Conservation (phyloP, 176 grass and related monocot species). For the Eragrostis nindensis region DNA sequence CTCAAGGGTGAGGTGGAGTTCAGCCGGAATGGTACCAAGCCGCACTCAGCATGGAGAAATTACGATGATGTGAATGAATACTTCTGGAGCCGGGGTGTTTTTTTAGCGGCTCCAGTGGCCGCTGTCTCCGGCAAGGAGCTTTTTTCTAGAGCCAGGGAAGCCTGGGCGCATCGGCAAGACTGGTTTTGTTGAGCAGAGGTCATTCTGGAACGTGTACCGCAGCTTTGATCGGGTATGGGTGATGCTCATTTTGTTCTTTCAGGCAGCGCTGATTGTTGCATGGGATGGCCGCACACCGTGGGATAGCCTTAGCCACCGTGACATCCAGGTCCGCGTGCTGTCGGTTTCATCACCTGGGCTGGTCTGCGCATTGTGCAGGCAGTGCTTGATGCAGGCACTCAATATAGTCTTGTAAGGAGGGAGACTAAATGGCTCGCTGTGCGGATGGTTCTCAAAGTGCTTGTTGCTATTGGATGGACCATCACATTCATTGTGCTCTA, state of each 20-base stretch:
- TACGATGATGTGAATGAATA: slow-evolving; percentile 99
- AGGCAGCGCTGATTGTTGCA: slow-evolving; percentile 78
- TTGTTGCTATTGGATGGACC: slow-evolving; percentile 77
- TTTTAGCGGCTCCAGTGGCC: slow-evolving; percentile 78
- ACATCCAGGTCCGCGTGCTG: slow-evolving; percentile 75
- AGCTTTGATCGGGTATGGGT: slow-evolving; percentile 95
- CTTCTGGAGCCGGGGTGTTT: slow-evolving; percentile 80
- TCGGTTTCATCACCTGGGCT: slow-evolving; percentile 96
- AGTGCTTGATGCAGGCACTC: slow-evolving; percentile 77
- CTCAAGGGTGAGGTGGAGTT: slow-evolving; percentile 61
- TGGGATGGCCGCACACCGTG: slow-evolving; percentile 72
- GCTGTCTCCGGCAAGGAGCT: slow-evolving; percentile 46
- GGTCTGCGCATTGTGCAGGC: slow-evolving; percentile 82
- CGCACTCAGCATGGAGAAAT: slow-evolving; percentile 91
- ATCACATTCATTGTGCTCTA: slow-evolving; percentile 77
- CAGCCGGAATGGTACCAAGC: slow-evolving; percentile 73
- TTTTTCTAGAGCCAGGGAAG: slow-evolving; percentile 57
- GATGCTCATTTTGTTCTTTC: slow-evolving; percentile 86
- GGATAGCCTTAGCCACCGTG: slow-evolving; percentile 62
- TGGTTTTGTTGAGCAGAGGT: slow-evolving; percentile 92
- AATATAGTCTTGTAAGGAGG: slow-evolving; percentile 78
- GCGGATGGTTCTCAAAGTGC: slow-evolving; percentile 80
- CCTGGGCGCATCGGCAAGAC: slow-evolving; percentile 76
- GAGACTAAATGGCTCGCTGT: slow-evolving; percentile 57
- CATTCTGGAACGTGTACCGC: slow-evolving; percentile 95